Conservation (phyloP, 1,139 yeast genomes). For the Pichia sp. region DNA sequence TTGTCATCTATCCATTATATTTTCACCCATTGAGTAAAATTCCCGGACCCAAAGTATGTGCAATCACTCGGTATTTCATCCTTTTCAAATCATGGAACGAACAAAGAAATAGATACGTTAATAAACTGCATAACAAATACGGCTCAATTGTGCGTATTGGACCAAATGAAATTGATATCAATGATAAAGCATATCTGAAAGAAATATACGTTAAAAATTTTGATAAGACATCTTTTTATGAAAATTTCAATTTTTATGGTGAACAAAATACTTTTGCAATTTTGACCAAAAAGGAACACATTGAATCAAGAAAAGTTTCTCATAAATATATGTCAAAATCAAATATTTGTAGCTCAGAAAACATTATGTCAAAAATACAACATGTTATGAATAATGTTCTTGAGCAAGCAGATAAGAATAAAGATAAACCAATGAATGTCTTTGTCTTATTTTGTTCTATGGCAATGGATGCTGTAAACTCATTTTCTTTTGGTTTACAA, state of each 20-base stretch:
- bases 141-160: constrained; percentile 58
- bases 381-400: constrained; percentile 28
- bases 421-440: constrained; percentile 39
- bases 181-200: constrained; percentile 45
- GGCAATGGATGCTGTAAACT: constrained; percentile 66
- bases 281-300: constrained; percentile 43
- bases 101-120: constrained; percentile 45
- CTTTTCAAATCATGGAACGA: constrained; percentile 49
- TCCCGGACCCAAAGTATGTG: constrained; percentile 58
- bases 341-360: constrained; percentile 24
- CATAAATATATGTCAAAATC: constrained; percentile 46
- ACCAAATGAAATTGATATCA: constrained; percentile 57
- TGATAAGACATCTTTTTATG: constrained; percentile 56
- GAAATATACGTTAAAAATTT: constrained; percentile 53
- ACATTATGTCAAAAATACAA: constrained; percentile 30
- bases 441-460: constrained; percentile 56
- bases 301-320: constrained; percentile 42
- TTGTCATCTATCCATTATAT: constrained; percentile 39
- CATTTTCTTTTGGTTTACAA: constrained; percentile 51
- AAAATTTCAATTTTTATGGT: constrained; percentile 58
- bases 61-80: constrained; percentile 42
- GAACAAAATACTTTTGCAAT: constrained; percentile 54
- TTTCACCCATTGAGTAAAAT: constrained; percentile 45
- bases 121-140: constrained; percentile 45
- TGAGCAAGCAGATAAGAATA: constrained; percentile 19